phyloP scores from a whole-genome alignment of 179 eudicot species.

The Camellia oleifera region DNA sequence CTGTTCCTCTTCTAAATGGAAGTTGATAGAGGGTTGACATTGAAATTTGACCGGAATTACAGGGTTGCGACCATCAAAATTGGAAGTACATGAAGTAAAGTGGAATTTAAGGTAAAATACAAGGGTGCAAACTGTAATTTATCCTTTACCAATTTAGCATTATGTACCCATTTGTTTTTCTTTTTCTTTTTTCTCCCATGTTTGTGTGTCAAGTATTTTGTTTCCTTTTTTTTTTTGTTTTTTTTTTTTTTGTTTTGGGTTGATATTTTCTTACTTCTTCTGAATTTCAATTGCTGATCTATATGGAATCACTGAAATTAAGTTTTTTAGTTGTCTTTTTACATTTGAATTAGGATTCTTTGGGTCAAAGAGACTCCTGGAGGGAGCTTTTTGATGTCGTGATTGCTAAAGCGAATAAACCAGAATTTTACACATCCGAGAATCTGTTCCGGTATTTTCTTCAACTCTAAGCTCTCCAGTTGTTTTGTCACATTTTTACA shows the following conservation, averaged over 20 bases:
- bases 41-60: background rate
- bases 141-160: background rate
- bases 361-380: slow-evolving; percentile 83
- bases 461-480: slow-evolving; percentile 12
- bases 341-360: slow-evolving; percentile 50
- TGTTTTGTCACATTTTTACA: slow-evolving; percentile 5
- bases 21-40: background rate
- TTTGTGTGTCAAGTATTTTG: background rate
- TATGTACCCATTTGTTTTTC: background rate
- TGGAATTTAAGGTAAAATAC: background rate
- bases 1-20: background rate
- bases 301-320: slow-evolving; percentile 4
- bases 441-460: slow-evolving; percentile 82
- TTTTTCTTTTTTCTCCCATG: background rate
- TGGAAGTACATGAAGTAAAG: background rate
- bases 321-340: background rate
- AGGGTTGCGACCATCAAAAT: background rate
- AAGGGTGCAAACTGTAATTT: background rate
- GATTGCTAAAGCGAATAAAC: slow-evolving; percentile 98
- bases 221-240: background rate
- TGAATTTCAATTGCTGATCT: background rate
- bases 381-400: slow-evolving; percentile 98
- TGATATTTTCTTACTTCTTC: background rate
- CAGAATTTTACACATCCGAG: slow-evolving; percentile 94
- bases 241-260: background rate